Base-by-base conservation (phyloP, 106 monocot genomes). In the Vanilla planifolia region DNA sequence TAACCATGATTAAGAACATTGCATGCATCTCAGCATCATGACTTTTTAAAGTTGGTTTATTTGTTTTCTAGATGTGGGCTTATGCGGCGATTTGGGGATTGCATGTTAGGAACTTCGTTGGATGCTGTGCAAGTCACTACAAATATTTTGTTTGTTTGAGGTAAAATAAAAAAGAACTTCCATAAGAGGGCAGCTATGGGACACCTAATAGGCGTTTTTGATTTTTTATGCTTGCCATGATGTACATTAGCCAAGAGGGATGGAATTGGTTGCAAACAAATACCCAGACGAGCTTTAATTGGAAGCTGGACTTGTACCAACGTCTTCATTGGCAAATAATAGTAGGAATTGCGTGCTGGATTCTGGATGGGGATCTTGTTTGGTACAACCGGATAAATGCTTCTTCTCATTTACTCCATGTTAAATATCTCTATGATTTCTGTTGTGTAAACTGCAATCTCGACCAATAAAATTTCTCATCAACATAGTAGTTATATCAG, bases 31-130 rank as follows among this genome's bases (percentile, higher is more conserved):
- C 27, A 48, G 37, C 59, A 50, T 48, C 65, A 59, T 51, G 6
- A 42, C 14, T 62, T 67, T 57, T 72, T 78, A 57, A 72, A 63
- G 23, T 36, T 79, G 50, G 60, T 61, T 56, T 68, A 53, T 68
- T 73, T 66, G 45, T 67, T 71, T 68, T 55, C 47, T 71, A 76
- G 76, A 76, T 76, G 44, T 60, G 76, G 58, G 73, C 62, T 68
- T 74, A 48, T 80, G 79, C 74, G 61, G 70, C 66, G 61, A 66
- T 80, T 64, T 64, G 69, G 79, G 79, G 79, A 74, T 76, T 76
- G 76, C 65, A 51, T 59, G 66, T 46, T 80, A 70, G 70, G 79
- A 60, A 60, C 66, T 69, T 66, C 53, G 48, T 70, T 61, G 73
- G 74, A 80, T 61, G 27, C 64, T 30, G 27, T 61, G 48, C 45